These are phyloP conservation scores for Lasiosphaeria hispida DNA, from an alignment of 495 filamentous ascomycete genomes.

Conservation along the genomic window DNA sequence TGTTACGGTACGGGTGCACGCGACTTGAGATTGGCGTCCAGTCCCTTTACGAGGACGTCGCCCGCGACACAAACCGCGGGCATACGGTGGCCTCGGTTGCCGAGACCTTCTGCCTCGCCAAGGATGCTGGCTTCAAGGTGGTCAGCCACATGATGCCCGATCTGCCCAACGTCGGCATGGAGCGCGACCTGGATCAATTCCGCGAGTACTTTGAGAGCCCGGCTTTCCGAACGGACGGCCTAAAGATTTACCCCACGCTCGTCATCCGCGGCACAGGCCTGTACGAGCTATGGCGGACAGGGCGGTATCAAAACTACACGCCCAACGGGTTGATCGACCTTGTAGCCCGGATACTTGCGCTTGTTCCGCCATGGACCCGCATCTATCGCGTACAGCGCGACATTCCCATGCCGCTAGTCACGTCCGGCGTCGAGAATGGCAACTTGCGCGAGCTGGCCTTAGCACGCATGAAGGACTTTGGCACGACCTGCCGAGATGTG, in stretches of 20 bases:
- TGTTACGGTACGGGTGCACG: constrained; percentile 96
- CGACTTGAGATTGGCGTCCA: constrained; percentile 93
- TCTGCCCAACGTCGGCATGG: constrained; percentile 96
- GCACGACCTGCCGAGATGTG: constrained; percentile 96
- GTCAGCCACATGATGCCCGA: constrained; percentile 99
- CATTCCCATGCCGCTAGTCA: constrained; percentile 98
- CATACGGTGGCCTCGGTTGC: constrained; percentile 94
- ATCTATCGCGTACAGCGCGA: constrained; percentile 98
- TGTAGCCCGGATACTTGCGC: constrained; percentile 88
- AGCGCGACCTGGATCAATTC: constrained; percentile 95
- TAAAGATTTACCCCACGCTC: constrained; percentile 97
- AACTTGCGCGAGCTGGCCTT: constrained; percentile 92
- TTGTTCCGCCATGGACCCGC: constrained; percentile 95
- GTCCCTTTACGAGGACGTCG: constrained; percentile 97
- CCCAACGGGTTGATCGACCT: constrained; percentile 94
- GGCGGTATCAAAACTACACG: constrained; percentile 96
- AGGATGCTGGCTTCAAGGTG: constrained; percentile 98
- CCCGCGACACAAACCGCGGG: constrained; percentile 92
- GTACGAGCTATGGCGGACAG: constrained; percentile 96
- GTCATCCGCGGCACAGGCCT: constrained; percentile 96
- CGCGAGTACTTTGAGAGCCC: constrained; percentile 97
- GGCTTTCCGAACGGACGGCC: constrained; percentile 91
- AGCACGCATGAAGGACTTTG: constrained; percentile 97
- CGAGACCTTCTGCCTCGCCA: constrained; percentile 90
- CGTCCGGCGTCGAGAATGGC: constrained; percentile 94